Conservation (phyloP, 78 protist genomes). For the Speleostelium caveatum region DNA sequence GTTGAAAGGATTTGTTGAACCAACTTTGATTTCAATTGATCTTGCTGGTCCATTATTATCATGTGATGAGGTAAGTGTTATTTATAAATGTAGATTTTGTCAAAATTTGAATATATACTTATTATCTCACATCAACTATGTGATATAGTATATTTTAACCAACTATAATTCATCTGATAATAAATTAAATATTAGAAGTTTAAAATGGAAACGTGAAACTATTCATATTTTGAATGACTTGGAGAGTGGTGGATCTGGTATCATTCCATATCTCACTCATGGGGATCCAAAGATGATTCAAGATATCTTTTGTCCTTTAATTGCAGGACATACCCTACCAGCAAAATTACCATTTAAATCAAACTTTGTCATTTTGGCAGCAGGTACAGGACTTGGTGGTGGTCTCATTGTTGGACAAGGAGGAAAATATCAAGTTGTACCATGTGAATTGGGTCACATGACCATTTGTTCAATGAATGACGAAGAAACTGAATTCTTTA, state of each 20-base stretch:
- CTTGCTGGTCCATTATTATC: slow-evolving; percentile 38
- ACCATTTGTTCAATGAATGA: slow-evolving; percentile 1
- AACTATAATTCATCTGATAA: neutral
- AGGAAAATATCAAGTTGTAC: slow-evolving; percentile 30
- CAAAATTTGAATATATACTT: neutral
- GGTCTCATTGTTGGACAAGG: slow-evolving; percentile 51
- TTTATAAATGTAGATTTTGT: neutral
- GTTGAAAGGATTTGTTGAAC: neutral
- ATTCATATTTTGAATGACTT: slow-evolving; percentile 44
- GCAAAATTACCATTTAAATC: no score
- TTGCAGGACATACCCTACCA: no score
- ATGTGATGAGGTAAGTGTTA: neutral
- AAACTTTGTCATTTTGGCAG: slow-evolving; percentile 45
- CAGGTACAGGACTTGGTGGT: slow-evolving; percentile 81
- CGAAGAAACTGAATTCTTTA: slow-evolving; percentile 10
- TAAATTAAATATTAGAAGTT: neutral
- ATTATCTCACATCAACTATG: neutral
- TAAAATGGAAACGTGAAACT: neutral
- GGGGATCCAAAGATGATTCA: neutral
- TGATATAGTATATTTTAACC: neutral
- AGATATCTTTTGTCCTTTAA: neutral
- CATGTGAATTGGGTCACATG: slow-evolving; percentile 80
- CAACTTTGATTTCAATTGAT: slow-evolving; percentile 6
- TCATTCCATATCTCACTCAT: slow-evolving; percentile 8
- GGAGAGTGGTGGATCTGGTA: slow-evolving; percentile 73